These are phyloP conservation scores for Clohesyomyces aquaticus DNA, from an alignment of 495 filamentous ascomycete species.

Conservation along the genomic window DNA sequence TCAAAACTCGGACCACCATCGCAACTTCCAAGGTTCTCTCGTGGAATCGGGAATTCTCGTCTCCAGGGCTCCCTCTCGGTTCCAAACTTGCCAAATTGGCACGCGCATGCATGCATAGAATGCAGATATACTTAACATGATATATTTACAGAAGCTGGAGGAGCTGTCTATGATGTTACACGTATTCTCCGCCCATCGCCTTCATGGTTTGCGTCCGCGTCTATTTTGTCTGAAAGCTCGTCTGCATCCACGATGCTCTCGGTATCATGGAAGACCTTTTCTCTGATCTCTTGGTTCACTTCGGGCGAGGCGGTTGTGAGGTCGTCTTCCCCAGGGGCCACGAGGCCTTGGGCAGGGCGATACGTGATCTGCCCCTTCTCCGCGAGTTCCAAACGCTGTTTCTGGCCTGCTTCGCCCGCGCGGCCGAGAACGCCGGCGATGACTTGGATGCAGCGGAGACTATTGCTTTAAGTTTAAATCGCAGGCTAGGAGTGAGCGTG, in stretches of 20 bases:
- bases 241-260: slow-evolving; percentile 7
- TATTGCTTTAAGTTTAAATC: slow-evolving; percentile 40
- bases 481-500: neutral
- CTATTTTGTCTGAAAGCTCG: slow-evolving; percentile 22
- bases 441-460: slow-evolving; percentile 76
- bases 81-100: no score
- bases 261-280: slow-evolving; percentile 1
- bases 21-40: no score
- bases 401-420: slow-evolving; percentile 78
- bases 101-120: no score
- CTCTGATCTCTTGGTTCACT: slow-evolving; percentile 2
- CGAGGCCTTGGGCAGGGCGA: slow-evolving; percentile 49
- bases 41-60: no score
- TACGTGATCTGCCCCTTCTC: slow-evolving; percentile 62
- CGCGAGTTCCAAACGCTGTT: slow-evolving; percentile 64
- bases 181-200: neutral
- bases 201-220: slow-evolving; percentile 13
- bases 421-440: slow-evolving; percentile 84
- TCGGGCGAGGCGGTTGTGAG: neutral
- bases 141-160: no score
- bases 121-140: no score
- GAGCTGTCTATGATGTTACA: neutral
- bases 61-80: no score
- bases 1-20: no score
- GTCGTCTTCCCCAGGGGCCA: slow-evolving; percentile 25